Evolutionary conservation across 106 monocot species (phyloP).

Genomic region (Dioscorea dumetorum): DNA sequence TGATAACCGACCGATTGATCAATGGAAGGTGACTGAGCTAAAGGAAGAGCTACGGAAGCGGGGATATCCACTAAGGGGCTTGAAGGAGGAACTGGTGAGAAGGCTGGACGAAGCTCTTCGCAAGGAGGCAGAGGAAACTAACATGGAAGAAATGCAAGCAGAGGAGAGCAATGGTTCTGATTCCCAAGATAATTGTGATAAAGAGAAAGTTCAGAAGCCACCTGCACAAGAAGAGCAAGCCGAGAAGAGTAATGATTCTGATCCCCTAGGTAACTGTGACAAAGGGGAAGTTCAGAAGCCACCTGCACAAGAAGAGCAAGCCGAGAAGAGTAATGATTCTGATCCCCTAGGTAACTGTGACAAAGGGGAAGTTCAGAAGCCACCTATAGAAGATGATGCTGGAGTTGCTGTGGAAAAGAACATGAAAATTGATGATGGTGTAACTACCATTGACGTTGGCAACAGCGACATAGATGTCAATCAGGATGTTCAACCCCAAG

Average conservation of each 20-base stretch:
- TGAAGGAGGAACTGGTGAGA: slow-evolving; percentile 80
- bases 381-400: slow-evolving; percentile 6
- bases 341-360: background rate
- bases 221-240: slow-evolving; percentile 9
- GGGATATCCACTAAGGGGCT: slow-evolving; percentile 54
- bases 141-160: slow-evolving; percentile 7
- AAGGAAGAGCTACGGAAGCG: slow-evolving; percentile 72
- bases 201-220: slow-evolving; percentile 21
- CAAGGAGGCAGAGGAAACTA: slow-evolving; percentile 22
- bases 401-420: slow-evolving; percentile 9
- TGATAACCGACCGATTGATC: slow-evolving; percentile 72
- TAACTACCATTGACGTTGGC: slow-evolving; percentile 1
- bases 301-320: slow-evolving; percentile 8
- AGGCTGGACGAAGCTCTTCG: slow-evolving; percentile 49
- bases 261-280: background rate
- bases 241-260: background rate
- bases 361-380: slow-evolving; percentile 4
- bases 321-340: background rate
- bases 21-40: slow-evolving; percentile 87
- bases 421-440: slow-evolving; percentile 13
- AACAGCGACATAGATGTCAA: slow-evolving; percentile 1
- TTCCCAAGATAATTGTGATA: slow-evolving; percentile 1
- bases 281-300: slow-evolving; percentile 22
- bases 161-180: background rate
- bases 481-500: slow-evolving; percentile 6